Conservation (phyloP, 2,329 filamentous ascomycete genomes). For the Dothistroma pini region DNA sequence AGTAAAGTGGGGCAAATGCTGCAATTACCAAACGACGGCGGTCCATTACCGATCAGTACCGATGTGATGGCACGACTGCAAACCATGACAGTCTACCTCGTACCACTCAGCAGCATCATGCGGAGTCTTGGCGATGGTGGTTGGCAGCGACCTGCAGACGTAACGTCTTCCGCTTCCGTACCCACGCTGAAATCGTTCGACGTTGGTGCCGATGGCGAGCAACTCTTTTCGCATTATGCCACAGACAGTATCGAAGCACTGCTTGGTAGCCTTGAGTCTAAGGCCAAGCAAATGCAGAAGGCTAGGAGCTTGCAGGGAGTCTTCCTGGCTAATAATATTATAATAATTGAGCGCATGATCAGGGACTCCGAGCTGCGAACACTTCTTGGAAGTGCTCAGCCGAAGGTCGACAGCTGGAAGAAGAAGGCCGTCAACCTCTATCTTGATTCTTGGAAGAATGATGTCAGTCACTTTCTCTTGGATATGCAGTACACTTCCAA, state of each 20-base stretch:
- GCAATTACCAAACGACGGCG: conserved; percentile 71
- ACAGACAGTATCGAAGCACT: conserved; percentile 82
- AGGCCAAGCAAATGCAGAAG: conserved; percentile 68
- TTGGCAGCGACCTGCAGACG: conserved; percentile 61
- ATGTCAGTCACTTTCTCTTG: conserved; percentile 75
- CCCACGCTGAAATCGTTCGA: conserved; percentile 77
- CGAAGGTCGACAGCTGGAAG: conserved; percentile 69
- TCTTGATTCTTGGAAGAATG: conserved; percentile 82
- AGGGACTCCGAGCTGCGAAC: conserved; percentile 72
- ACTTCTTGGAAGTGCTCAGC: conserved; percentile 57
- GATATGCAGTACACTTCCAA: conserved; percentile 91
- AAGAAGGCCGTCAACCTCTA: conserved; percentile 83
- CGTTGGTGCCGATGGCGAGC: conserved; percentile 79
- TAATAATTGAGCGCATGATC: conserved; percentile 80
- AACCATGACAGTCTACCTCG: conserved; percentile 80
- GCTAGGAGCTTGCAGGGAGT: conserved; percentile 77
- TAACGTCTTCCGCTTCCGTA: conserved; percentile 59
- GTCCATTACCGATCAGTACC: conserved; percentile 69
- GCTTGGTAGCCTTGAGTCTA: conserved; percentile 69
- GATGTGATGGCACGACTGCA: conserved; percentile 85
- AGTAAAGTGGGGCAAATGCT: conserved; percentile 64
- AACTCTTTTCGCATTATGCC: conserved; percentile 87
- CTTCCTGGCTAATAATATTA: conserved; percentile 84
- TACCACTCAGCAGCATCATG: conserved; percentile 83
- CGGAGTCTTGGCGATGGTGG: conserved; percentile 89